Conservation (phyloP, 805 yeast genomes). For the Sugiyamaella qingdaonensis region DNA sequence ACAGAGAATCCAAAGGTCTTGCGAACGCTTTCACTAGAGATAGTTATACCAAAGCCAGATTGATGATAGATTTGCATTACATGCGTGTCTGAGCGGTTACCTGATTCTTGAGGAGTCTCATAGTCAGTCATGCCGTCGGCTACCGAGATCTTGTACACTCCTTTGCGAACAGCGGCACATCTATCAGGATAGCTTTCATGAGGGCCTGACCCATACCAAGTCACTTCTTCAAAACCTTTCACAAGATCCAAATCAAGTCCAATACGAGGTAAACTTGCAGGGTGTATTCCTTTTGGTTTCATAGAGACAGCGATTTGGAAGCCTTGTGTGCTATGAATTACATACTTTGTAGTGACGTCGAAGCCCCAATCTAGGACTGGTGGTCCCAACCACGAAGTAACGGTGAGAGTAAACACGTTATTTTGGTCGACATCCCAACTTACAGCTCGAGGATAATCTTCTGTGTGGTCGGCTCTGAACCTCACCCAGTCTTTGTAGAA, state of each 20-base stretch:
- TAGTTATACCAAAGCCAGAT: conserved; percentile 26
- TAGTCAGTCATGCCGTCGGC: conserved; percentile 26
- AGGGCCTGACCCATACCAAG: conserved; percentile 37
- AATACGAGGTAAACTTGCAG: conserved; percentile 32
- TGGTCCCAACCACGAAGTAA: conserved; percentile 23
- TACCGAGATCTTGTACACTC: conserved; percentile 19
- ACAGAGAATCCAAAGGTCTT: conserved; percentile 1
- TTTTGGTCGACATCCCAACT: conserved; percentile 28
- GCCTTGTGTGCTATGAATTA: conserved; percentile 7
- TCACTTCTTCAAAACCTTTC: conserved; percentile 16
- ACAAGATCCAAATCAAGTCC: conserved; percentile 32
- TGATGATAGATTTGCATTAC: conserved; percentile 25
- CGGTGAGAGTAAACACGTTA: conserved; percentile 16
- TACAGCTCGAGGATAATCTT: conserved; percentile 18
- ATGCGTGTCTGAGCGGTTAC: conserved; percentile 31
- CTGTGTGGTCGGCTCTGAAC: conserved; percentile 17
- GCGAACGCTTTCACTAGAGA: background rate
- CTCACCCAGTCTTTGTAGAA: conserved; percentile 31
- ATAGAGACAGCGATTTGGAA: conserved; percentile 2
- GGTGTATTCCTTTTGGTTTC: conserved; percentile 7
- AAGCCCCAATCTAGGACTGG: conserved; percentile 31
- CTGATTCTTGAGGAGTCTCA: conserved; percentile 37
- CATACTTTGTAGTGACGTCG: conserved; percentile 12
- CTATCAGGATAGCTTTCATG: conserved; percentile 36
- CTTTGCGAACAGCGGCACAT: conserved; percentile 28